Conservation (phyloP, 2,329 filamentous ascomycete genomes). For the Phyllosticta citrichinensis region DNA sequence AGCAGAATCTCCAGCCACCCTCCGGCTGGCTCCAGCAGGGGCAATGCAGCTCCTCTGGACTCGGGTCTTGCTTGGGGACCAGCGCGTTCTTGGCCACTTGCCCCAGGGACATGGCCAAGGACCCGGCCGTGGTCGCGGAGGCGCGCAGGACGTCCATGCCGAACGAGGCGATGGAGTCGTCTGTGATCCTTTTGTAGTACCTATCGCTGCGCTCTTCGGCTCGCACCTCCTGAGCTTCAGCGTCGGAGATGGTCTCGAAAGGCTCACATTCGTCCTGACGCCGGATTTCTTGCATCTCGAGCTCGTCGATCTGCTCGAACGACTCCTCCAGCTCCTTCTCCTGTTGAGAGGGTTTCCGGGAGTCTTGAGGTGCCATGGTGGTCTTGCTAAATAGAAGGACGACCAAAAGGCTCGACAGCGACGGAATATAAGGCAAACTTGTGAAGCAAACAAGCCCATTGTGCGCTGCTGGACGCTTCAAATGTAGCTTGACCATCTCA, state of each 20-base stretch:
- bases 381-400: background rate
- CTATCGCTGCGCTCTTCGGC: background rate
- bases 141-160: background rate
- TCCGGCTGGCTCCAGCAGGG: conserved; percentile 1
- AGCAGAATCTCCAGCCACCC: background rate
- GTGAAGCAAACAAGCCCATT: background rate
- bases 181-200: background rate
- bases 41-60: background rate
- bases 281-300: background rate
- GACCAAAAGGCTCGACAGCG: background rate
- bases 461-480: background rate
- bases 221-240: background rate
- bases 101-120: background rate
- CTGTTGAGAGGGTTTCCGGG: background rate
- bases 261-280: background rate
- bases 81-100: conserved; percentile 24
- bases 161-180: background rate
- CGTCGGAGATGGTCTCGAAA: background rate
- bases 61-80: conserved; percentile 17
- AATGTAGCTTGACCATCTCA: background rate
- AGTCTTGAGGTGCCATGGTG: background rate
- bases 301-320: background rate
- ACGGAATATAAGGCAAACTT: background rate
- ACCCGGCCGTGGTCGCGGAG: background rate
- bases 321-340: background rate